Evolutionary conservation across 345 rosid species (phyloP).

Genomic region (Hibiscus mutabilis): DNA sequence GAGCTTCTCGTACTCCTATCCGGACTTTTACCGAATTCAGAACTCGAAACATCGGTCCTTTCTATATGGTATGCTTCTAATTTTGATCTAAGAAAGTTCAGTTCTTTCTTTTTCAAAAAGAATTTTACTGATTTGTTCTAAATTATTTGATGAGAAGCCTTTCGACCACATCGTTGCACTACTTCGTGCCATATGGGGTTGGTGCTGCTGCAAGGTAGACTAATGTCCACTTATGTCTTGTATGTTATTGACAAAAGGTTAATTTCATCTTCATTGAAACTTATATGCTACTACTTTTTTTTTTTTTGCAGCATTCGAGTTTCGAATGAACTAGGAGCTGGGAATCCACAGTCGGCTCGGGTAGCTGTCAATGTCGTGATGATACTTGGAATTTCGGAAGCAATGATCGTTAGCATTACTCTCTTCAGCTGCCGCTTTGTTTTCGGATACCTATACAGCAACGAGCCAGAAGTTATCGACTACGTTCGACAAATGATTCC

Average conservation of each 20-base stretch:
- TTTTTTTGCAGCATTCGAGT: constrained; percentile 27
- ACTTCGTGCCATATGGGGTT: constrained; percentile 32
- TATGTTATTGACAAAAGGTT: background rate
- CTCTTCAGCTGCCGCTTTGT: constrained; percentile 27
- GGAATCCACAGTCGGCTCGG: constrained; percentile 30
- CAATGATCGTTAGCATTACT: constrained; percentile 11
- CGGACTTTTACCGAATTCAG: constrained; percentile 45
- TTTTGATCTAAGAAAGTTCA: constrained; percentile 6
- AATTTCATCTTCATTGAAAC: background rate
- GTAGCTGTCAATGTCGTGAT: constrained; percentile 19
- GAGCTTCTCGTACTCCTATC: constrained; percentile 17
- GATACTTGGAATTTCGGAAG: constrained; percentile 19
- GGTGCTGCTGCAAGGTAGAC: constrained; percentile 53
- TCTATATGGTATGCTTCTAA: constrained; percentile 43
- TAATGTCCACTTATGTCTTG: background rate
- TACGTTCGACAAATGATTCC: constrained; percentile 26
- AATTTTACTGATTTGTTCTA: background rate
- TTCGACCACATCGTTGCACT: constrained; percentile 33
- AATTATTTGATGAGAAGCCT: constrained; percentile 27
- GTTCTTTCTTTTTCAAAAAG: background rate
- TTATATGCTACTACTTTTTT: background rate
- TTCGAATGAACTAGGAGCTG: constrained; percentile 52
- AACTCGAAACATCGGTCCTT: constrained; percentile 42
- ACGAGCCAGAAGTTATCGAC: constrained; percentile 13
- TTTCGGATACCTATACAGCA: constrained; percentile 33